Base-by-base conservation (phyloP, 164 flowering plant species). In the Sextonia rubra region DNA sequence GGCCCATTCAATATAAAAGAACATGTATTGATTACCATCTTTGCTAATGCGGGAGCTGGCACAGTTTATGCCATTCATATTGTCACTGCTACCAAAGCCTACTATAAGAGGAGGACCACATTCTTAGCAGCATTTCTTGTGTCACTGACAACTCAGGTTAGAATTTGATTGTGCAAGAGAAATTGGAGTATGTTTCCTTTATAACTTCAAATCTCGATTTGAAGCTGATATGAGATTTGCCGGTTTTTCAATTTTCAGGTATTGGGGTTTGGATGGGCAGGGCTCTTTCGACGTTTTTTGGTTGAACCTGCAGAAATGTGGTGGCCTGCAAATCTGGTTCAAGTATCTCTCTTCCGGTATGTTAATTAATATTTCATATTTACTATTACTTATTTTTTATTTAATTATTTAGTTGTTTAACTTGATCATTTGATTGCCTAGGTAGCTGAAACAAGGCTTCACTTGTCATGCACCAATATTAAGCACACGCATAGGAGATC, bases 271-370 rank as follows among this genome's bases (percentile, higher is more conserved):
- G 98, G 98, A 27, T 91, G 97, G 93, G 97, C 98, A 27, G 98
- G 98, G 3, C 83, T 94, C 20, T 91, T 88, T 76, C 83, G 97
- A 58, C 81, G 84, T 70, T 92, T 86, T 69, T 69, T 94, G 75
- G 97, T 94, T 60, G 98, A 94, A 78, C 97, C 98, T 12, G 93
- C 96, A 0, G 89, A 80, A 0, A 94, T 94, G 98, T 94, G 98
- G 98, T 94, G 98, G 98, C 98, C 98, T 3, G 76, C 86, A 0
- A 92, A 91, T 76, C 85, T 92, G 2, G 97, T 92, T 60, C 97
- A 94, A 74, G 98, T 94, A 44, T 94, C 98, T 0, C 74, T 94
- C n/a, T 94, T 90, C 89, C 84, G 95, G 98, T 88, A 69, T 17
- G 49, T 49, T 12, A 7, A 37, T 2, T 37, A 37, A 37, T 32